These are phyloP conservation scores for Hemileia vastatrix DNA, from an alignment of 1,284 basidiomycete species.

Conservation along the genomic window DNA sequence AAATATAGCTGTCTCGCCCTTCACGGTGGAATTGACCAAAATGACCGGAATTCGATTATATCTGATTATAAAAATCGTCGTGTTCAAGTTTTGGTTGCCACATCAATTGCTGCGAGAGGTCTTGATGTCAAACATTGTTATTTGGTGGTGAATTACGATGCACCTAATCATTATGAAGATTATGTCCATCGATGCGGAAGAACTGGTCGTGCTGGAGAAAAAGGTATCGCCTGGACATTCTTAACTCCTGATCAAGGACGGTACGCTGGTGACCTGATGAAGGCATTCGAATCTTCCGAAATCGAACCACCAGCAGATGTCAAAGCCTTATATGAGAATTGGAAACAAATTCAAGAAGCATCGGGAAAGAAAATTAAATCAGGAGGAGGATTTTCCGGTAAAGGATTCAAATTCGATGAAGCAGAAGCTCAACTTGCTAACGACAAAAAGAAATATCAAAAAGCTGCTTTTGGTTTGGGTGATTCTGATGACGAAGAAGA, in stretches of 20 bases:
- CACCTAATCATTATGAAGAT: slow-evolving; percentile 61
- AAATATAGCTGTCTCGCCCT: slow-evolving; percentile 42
- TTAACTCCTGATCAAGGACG: slow-evolving; percentile 44
- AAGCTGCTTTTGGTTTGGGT: too few relatives aligned
- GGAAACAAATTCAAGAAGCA: too few relatives aligned
- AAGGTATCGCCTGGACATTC: slow-evolving; percentile 49
- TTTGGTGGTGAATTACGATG: slow-evolving; percentile 50
- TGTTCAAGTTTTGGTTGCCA: slow-evolving; percentile 44
- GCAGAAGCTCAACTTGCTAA: too few relatives aligned
- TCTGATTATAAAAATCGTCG: slow-evolving; percentile 43
- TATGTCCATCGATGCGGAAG: slow-evolving; percentile 89
- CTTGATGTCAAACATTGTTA: slow-evolving; percentile 34
- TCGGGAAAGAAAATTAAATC: too few relatives aligned
- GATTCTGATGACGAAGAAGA: too few relatives aligned
- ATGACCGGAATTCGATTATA: slow-evolving; percentile 43
- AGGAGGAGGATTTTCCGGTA: too few relatives aligned
- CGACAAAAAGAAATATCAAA: too few relatives aligned
- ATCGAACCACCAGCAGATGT: too few relatives aligned
- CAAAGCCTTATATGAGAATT: too few relatives aligned
- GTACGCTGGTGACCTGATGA: too few relatives aligned
- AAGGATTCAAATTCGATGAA: too few relatives aligned
- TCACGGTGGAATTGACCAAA: slow-evolving; percentile 44
- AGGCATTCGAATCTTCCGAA: too few relatives aligned
- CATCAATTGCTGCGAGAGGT: slow-evolving; percentile 43
- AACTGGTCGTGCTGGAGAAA: slow-evolving; percentile 66